Conservation (phyloP, 352 stramenopile species). For the Globisporangium canariense region DNA sequence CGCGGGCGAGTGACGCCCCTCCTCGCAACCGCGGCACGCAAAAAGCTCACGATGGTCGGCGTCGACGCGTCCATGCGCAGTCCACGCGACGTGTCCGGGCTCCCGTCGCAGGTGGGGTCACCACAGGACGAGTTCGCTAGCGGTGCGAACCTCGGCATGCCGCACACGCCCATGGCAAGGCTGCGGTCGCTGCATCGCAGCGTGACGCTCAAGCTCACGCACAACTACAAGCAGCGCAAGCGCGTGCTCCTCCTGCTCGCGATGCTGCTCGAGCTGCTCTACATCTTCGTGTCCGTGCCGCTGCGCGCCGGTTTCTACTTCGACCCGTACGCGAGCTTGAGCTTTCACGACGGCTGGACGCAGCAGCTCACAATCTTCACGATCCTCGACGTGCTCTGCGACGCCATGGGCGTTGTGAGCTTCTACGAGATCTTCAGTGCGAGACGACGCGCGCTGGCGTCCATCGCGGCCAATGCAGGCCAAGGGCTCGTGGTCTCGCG, state of each 20-base stretch:
- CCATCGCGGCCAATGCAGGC: slow-evolving; percentile 22
- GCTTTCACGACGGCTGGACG: slow-evolving; percentile 34
- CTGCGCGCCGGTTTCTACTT: slow-evolving; percentile 41
- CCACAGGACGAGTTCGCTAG: neutral
- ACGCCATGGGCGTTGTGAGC: slow-evolving; percentile 35
- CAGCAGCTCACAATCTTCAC: slow-evolving; percentile 45
- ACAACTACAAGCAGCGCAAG: slow-evolving; percentile 13
- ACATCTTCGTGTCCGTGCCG: slow-evolving; percentile 40
- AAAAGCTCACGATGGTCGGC: slow-evolving; percentile 7
- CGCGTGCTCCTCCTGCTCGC: slow-evolving; percentile 23
- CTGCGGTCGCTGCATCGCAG: slow-evolving; percentile 3
- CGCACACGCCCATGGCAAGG: neutral
- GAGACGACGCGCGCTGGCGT: slow-evolving; percentile 38
- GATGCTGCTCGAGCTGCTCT: slow-evolving; percentile 27
- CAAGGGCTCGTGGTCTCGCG: slow-evolving; percentile 22
- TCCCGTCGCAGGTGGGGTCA: slow-evolving; percentile 1
- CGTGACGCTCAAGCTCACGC: slow-evolving; percentile 4
- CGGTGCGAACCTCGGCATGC: neutral
- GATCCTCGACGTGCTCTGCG: slow-evolving; percentile 44
- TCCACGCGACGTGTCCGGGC: slow-evolving; percentile 13
- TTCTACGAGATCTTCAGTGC: slow-evolving; percentile 52
- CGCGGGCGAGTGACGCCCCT: neutral
- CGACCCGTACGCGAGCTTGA: slow-evolving; percentile 26
- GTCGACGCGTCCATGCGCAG: slow-evolving; percentile 12
- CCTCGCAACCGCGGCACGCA: neutral